A percentile compares a stretch with the other conserved stretches of the same genome.
phyloP scores from a whole-genome alignment of 176 grass and related monocot species.

The Rhynchospora breviuscula region DNA sequence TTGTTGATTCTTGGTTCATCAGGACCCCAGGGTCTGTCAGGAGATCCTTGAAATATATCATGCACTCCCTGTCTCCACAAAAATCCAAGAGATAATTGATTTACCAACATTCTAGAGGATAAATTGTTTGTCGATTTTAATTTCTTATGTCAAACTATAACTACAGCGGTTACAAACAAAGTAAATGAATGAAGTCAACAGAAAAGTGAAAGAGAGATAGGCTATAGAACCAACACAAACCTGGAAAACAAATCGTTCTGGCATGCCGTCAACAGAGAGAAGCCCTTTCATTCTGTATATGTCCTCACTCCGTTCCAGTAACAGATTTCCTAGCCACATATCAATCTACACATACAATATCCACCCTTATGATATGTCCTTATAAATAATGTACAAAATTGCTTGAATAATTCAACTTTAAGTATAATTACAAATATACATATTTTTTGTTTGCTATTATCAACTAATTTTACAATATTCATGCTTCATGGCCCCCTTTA shows the following conservation, averaged over 20 bases:
- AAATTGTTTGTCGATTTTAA: background rate
- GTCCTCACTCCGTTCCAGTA: conserved; percentile 78
- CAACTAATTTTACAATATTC: conserved; percentile 22
- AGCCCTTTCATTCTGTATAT: conserved; percentile 98
- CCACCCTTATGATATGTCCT: background rate
- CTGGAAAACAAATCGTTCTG: conserved; percentile 95
- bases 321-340: conserved; percentile 88
- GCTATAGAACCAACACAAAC: conserved; percentile 23
- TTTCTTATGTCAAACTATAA: conserved; percentile 2
- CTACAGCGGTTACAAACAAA: background rate
- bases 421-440: background rate
- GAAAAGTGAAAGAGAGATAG: background rate
- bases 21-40: conserved; percentile 74
- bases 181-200: background rate
- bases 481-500: background rate
- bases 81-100: background rate
- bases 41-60: conserved; percentile 98
- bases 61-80: conserved; percentile 62
- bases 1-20: conserved; percentile 84
- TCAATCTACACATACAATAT: conserved; percentile 51
- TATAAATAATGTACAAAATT: background rate
- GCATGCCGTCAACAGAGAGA: conserved; percentile 86
- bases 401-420: conserved; percentile 9
- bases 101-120: background rate
- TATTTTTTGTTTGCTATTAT: conserved; percentile 2